Conservation (phyloP, 192 early-diverging fungal species). For the Mortierella antarctica region DNA sequence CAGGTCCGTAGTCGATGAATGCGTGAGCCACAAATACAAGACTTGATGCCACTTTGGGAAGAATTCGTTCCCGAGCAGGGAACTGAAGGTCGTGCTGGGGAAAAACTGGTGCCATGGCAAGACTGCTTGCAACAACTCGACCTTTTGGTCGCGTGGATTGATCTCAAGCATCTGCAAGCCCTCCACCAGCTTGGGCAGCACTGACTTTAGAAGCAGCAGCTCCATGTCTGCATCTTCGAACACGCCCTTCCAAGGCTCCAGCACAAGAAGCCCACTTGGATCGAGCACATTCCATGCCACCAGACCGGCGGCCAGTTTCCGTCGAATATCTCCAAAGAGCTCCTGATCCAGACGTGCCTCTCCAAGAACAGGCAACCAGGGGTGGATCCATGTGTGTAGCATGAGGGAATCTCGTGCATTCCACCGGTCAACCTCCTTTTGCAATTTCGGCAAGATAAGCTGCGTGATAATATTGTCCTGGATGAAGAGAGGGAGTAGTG, state of each 20-base stretch:
- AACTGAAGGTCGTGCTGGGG: constrained; percentile 60
- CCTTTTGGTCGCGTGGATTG: constrained; percentile 78
- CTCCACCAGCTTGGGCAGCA: constrained; percentile 78
- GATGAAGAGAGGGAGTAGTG: constrained; percentile 78
- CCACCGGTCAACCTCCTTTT: constrained; percentile 70
- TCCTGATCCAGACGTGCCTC: constrained; percentile 58
- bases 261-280: constrained; percentile 55
- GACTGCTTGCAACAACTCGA: constrained; percentile 70
- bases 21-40: constrained; percentile 76
- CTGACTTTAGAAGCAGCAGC: constrained; percentile 63
- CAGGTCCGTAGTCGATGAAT: constrained; percentile 40
- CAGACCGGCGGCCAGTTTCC: constrained; percentile 67
- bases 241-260: constrained; percentile 77
- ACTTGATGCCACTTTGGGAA: constrained; percentile 83
- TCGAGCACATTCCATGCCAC: constrained; percentile 76
- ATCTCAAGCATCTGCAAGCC: constrained; percentile 70
- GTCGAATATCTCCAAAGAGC: constrained; percentile 67
- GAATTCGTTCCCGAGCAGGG: constrained; percentile 79
- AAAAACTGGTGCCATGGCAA: constrained; percentile 73
- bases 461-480: constrained; percentile 81
- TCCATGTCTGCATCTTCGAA: constrained; percentile 69
- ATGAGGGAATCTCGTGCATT: constrained; percentile 66
- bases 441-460: constrained; percentile 83
- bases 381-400: constrained; percentile 83
- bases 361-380: constrained; percentile 79